phyloP scores from a whole-genome alignment of 305 asterid genomes.

The Salvia sclarea region DNA sequence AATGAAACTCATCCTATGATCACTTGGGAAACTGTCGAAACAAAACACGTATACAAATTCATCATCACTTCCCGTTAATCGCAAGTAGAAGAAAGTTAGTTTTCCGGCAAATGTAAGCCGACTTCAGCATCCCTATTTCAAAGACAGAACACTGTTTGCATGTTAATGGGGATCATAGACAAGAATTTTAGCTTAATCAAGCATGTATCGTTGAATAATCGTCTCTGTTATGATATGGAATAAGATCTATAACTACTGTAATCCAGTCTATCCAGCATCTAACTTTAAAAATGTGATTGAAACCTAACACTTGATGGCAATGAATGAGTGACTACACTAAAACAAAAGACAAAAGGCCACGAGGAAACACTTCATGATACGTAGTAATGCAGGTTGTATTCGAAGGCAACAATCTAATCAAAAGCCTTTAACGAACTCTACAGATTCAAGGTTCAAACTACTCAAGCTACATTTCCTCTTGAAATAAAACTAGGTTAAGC shows the following conservation, averaged over 20 bases:
- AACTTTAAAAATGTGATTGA: background rate
- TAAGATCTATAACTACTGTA: background rate
- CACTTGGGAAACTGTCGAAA: constrained; percentile 60
- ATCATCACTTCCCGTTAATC: constrained; percentile 20
- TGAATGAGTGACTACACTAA: background rate
- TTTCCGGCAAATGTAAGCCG: too few species aligned
- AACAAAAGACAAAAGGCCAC: background rate
- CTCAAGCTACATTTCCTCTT: background rate
- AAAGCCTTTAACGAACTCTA: background rate
- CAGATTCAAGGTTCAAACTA: background rate
- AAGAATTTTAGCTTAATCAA: background rate
- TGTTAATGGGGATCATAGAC: background rate
- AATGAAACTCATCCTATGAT: constrained; percentile 54
- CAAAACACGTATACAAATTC: background rate
- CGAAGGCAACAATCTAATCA: background rate
- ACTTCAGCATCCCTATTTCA: too few species aligned
- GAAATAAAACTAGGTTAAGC: background rate
- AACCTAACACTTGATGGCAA: background rate
- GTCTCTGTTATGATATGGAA: background rate
- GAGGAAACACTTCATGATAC: background rate
- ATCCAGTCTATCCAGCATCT: background rate
- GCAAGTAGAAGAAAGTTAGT: background rate
- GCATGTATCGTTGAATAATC: background rate
- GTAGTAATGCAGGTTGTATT: background rate
- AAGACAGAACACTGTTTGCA: background rate